phyloP scores from a whole-genome alignment of 768 basidiomycete species.

The Crassisporium funariophilum region DNA sequence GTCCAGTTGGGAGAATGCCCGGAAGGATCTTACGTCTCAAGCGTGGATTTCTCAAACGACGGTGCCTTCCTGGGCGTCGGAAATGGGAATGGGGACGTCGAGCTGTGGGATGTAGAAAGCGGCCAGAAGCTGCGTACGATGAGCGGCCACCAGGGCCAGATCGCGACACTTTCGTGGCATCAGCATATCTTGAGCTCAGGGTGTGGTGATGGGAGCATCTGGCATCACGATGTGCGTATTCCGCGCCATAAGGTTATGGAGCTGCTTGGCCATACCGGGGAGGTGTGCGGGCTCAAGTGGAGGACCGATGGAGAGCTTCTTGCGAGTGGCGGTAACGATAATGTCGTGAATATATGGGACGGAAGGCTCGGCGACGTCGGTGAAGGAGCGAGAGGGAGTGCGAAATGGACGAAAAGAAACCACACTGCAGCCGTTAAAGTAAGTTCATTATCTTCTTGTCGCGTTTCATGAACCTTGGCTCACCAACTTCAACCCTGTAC shows the following conservation, averaged over 20 bases:
- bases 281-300: constrained; percentile 94
- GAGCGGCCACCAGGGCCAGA: constrained; percentile 81
- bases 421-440: constrained; percentile 89
- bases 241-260: constrained; percentile 89
- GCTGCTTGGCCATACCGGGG: constrained; percentile 85
- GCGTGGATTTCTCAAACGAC: constrained; percentile 79
- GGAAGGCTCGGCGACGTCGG: constrained; percentile 66
- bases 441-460: constrained; percentile 4
- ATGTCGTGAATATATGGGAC: constrained; percentile 98
- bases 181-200: constrained; percentile 85
- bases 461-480: not conserved
- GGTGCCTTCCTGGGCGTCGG: constrained; percentile 84
- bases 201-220: constrained; percentile 92
- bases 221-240: constrained; percentile 94
- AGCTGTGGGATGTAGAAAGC: constrained; percentile 91
- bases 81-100: constrained; percentile 79
- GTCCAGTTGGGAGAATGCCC: constrained; percentile 73
- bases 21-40: constrained; percentile 74
- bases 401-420: constrained; percentile 91
- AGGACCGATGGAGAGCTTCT: constrained; percentile 84
- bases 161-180: constrained; percentile 87
- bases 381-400: constrained; percentile 53
- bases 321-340: constrained; percentile 96
- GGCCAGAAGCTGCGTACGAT: constrained; percentile 87
- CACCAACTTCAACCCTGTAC: constrained; percentile 6